Percentiles rank a stretch among this genome's conserved stretches.
Conservation (phyloP, 1,284 basidiomycete species). For the Ceratobasidium sp. region DNA sequence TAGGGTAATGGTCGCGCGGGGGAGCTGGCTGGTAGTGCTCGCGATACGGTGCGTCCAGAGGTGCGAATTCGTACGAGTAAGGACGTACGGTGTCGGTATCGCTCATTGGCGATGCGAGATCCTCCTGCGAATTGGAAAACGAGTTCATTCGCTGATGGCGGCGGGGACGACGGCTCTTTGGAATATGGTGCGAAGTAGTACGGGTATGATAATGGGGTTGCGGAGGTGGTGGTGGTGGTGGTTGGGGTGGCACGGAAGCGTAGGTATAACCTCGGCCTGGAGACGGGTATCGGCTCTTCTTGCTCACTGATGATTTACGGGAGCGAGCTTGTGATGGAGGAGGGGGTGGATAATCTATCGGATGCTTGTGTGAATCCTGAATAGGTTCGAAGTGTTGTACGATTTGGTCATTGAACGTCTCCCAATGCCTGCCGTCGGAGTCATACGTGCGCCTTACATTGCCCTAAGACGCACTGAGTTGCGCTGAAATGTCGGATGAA, state of each 20-base stretch:
- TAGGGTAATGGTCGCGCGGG: conserved; percentile 18
- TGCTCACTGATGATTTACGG: conserved; percentile 23
- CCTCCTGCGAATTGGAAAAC: conserved; percentile 23
- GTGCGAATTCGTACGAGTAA: conserved; percentile 39
- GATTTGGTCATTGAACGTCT: conserved; percentile 37
- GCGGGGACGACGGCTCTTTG: conserved; percentile 17
- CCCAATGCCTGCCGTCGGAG: conserved; percentile 24
- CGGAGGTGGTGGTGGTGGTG: background rate
- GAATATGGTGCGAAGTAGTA: conserved; percentile 24
- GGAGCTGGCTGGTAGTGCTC: conserved; percentile 28
- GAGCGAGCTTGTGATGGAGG: conserved; percentile 25
- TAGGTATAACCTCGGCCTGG: conserved; percentile 26
- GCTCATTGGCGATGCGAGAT: conserved; percentile 18
- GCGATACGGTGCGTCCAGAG: background rate
- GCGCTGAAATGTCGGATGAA: background rate
- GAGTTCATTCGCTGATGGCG: conserved; percentile 22
- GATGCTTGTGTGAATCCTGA: conserved; percentile 19
- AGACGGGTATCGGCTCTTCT: conserved; percentile 29
- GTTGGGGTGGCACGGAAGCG: conserved; percentile 19
- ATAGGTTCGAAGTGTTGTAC: conserved; percentile 24
- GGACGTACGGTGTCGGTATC: conserved; percentile 35
- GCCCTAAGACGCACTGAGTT: conserved; percentile 11
- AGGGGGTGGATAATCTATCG: conserved; percentile 20
- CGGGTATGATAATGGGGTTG: conserved; percentile 18
- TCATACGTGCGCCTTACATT: conserved; percentile 34